Percentiles rank a stretch among this genome's conserved stretches.
Conservation (phyloP, 1,284 basidiomycete genomes). For the Erythrobasidium hasegawianum region DNA sequence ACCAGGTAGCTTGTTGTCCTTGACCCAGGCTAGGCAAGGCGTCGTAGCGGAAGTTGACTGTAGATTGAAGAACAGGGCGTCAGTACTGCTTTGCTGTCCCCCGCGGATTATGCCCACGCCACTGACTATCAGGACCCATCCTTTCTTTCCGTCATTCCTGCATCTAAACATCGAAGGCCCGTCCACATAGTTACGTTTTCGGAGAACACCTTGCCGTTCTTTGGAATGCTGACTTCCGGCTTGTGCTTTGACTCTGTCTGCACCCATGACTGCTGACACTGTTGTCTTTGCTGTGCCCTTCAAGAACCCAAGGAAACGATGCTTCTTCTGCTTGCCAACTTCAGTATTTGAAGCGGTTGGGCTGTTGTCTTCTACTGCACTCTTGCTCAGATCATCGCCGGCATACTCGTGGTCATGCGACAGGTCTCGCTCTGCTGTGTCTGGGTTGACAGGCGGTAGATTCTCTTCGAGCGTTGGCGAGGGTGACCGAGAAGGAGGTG, state of each 20-base stretch:
- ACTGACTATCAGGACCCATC: constrained; percentile 42
- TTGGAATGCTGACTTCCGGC: constrained; percentile 45
- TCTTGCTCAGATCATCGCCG: constrained; percentile 35
- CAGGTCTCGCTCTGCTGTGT: constrained; percentile 35
- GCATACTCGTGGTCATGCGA: constrained; percentile 40
- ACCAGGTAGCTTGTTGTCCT: constrained; percentile 34
- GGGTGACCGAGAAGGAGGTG: constrained; percentile 16
- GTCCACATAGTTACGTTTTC: constrained; percentile 39
- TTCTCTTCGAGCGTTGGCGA: constrained; percentile 39
- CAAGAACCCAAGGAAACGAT: constrained; percentile 43
- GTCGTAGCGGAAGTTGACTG: constrained; percentile 47
- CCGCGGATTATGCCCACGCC: constrained; percentile 10
- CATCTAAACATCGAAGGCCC: constrained; percentile 45
- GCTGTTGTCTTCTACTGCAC: constrained; percentile 21
- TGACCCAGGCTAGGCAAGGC: constrained; percentile 45
- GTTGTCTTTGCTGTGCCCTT: constrained; percentile 46
- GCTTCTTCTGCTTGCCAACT: constrained; percentile 37
- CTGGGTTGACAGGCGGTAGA: constrained; percentile 39
- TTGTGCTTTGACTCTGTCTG: constrained; percentile 47
- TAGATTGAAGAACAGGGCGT: background rate
- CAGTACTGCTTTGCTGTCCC: background rate
- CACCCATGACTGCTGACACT: constrained; percentile 45
- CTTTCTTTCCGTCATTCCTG: constrained; percentile 45
- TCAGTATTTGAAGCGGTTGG: constrained; percentile 2
- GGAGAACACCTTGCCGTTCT: constrained; percentile 46